These are phyloP conservation scores for Colletotrichum theobromicola DNA, from an alignment of 2,329 filamentous ascomycete species.

Conservation along the genomic window DNA sequence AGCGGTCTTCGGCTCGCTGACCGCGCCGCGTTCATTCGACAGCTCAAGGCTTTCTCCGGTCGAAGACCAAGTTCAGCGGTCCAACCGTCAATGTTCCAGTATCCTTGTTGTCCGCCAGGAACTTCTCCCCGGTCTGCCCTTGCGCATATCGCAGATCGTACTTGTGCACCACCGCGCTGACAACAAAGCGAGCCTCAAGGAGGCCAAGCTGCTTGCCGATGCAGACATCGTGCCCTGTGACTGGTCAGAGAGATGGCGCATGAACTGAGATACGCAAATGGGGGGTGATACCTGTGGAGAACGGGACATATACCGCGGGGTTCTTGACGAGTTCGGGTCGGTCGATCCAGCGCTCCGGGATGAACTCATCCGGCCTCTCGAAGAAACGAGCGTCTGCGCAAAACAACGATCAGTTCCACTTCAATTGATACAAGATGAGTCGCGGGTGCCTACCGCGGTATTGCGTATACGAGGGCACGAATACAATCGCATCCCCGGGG, in stretches of 20 bases:
- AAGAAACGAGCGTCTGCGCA: constrained; percentile 22
- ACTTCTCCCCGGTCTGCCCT: not conserved
- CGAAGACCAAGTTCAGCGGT: constrained; percentile 9
- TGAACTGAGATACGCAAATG: not conserved
- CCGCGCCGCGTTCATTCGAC: not conserved
- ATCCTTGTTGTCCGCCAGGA: constrained; percentile 4
- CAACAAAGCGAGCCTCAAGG: constrained; percentile 31
- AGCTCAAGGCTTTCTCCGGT: not conserved
- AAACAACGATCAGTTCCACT: not conserved
- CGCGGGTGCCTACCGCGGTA: constrained; percentile 5
- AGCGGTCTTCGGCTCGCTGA: not conserved
- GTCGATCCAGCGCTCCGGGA: constrained; percentile 41
- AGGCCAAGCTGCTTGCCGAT: constrained; percentile 40
- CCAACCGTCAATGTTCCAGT: constrained; percentile 12
- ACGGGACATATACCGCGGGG: constrained; percentile 32
- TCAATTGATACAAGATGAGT: fast-evolving
- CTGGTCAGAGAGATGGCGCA: fast-evolving
- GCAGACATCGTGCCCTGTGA: constrained; percentile 32
- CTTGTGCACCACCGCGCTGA: constrained; percentile 6
- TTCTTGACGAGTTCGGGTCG: constrained; percentile 34
- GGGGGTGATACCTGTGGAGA: constrained; percentile 29
- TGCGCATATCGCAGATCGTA: constrained; percentile 9
- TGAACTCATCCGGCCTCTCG: constrained; percentile 31
- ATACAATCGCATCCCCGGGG: constrained; percentile 39
- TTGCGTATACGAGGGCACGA: constrained; percentile 30